These are phyloP conservation scores for Phanerodontia chrysosporium DNA, from an alignment of 768 basidiomycete species.

Conservation along the genomic window DNA sequence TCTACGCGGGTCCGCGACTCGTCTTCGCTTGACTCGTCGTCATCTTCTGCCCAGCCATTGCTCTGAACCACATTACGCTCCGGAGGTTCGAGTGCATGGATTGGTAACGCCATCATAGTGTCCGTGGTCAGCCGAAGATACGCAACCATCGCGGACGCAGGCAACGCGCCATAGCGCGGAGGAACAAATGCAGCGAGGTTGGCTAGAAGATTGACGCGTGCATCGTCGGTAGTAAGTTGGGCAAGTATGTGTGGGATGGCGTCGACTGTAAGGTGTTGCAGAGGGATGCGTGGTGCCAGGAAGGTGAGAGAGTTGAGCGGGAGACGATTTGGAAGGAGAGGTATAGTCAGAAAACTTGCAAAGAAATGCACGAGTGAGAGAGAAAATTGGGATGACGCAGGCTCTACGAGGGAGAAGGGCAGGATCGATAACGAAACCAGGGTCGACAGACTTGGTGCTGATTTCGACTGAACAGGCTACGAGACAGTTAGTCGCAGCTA, in stretches of 20 bases:
- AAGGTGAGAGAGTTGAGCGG: conserved; percentile 57
- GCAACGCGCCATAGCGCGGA: conserved; percentile 53
- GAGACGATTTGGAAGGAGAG: conserved; percentile 73
- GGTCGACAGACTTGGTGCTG: conserved; percentile 45
- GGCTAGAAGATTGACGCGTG: conserved; percentile 60
- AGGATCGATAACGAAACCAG: conserved; percentile 43
- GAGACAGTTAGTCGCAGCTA: not conserved
- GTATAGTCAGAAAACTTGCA: conserved; percentile 60
- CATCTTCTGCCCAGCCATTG: conserved; percentile 13
- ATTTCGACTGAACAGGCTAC: conserved; percentile 57
- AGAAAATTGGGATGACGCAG: conserved; percentile 28
- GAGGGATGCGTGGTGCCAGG: conserved; percentile 64
- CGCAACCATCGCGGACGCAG: conserved; percentile 39
- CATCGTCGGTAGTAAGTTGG: conserved; percentile 18
- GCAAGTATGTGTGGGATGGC: conserved; percentile 13
- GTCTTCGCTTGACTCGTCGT: conserved; percentile 28
- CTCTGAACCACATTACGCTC: conserved; percentile 11
- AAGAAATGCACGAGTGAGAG: conserved; percentile 40
- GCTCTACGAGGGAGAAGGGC: conserved; percentile 34
- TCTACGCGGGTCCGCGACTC: conserved; percentile 25
- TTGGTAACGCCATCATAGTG: conserved; percentile 51
- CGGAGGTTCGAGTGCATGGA: conserved; percentile 46
- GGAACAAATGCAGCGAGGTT: conserved; percentile 65
- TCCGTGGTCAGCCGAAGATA: conserved; percentile 52
- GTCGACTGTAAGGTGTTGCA: conserved; percentile 34